Evolutionary conservation across 768 basidiomycete genomes (phyloP).

Genomic region (Collybia sp.): DNA sequence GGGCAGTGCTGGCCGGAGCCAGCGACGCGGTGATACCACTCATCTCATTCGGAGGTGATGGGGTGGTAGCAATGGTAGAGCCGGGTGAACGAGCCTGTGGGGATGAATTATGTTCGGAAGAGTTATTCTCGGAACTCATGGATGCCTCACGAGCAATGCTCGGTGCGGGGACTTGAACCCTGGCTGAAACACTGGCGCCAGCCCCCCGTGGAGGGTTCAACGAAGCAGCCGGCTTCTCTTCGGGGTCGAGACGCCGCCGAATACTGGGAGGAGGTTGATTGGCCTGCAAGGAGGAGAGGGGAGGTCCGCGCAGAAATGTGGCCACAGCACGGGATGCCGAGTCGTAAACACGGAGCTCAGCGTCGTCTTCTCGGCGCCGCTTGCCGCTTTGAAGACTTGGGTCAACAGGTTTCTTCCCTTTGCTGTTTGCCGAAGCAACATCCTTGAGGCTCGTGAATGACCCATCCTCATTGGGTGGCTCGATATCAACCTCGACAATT

Average conservation of each 20-base stretch:
- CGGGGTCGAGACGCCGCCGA: slow-evolving; percentile 27
- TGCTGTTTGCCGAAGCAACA: slow-evolving; percentile 44
- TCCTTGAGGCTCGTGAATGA: slow-evolving; percentile 60
- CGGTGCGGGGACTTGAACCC: neutral
- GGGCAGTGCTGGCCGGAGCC: slow-evolving; percentile 5
- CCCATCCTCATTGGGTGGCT: slow-evolving; percentile 46
- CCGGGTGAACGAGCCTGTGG: slow-evolving; percentile 6
- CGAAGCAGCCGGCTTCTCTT: slow-evolving; percentile 1
- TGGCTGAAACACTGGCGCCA: neutral
- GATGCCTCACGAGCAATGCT: slow-evolving; percentile 9
- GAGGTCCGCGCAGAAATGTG: slow-evolving; percentile 41
- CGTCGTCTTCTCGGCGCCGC: slow-evolving; percentile 55
- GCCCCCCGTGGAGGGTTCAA: slow-evolving; percentile 5
- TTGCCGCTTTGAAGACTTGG: slow-evolving; percentile 30
- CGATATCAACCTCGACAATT: slow-evolving; percentile 65
- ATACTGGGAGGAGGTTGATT: slow-evolving; percentile 29
- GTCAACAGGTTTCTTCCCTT: slow-evolving; percentile 42
- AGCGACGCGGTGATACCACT: slow-evolving; percentile 3
- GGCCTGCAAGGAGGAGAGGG: slow-evolving; percentile 14
- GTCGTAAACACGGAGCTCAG: slow-evolving; percentile 45
- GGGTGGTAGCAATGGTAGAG: slow-evolving; percentile 24
- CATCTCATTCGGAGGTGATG: slow-evolving; percentile 15
- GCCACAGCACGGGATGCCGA: slow-evolving; percentile 51
- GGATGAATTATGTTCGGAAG: slow-evolving; percentile 11
- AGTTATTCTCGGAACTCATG: slow-evolving; percentile 10